Conservation (phyloP, 164 flowering plant genomes). For the Echeveria elegans region DNA sequence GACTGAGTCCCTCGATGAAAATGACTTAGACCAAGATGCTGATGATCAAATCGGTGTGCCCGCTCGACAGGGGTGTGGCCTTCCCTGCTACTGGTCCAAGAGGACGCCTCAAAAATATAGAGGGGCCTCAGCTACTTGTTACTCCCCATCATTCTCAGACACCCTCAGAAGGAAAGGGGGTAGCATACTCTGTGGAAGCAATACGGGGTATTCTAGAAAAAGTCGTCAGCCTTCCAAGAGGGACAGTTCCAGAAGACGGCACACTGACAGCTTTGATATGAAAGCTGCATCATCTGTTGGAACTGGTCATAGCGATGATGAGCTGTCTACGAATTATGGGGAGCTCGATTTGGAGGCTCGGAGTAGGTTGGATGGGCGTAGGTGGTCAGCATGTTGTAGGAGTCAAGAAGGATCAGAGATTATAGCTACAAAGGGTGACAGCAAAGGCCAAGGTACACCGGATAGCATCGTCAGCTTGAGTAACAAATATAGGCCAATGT, state of each 20-base stretch:
- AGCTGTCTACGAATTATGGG: slow-evolving; percentile 73
- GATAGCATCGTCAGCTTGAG: slow-evolving; percentile 64
- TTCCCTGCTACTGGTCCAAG: slow-evolving; percentile 87
- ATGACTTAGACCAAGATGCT: slow-evolving; percentile 53
- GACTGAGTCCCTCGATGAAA: slow-evolving; percentile 52
- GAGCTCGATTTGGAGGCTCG: slow-evolving; percentile 92
- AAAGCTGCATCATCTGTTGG: slow-evolving; percentile 54
- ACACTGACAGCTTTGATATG: slow-evolving; percentile 42
- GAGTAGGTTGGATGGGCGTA: slow-evolving; percentile 88
- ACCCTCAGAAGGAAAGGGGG: slow-evolving; percentile 77
- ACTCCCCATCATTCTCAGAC: slow-evolving; percentile 87
- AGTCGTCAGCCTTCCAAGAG: slow-evolving; percentile 28
- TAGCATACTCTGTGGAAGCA: slow-evolving; percentile 66
- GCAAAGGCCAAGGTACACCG: slow-evolving; percentile 36
- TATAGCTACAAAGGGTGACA: slow-evolving; percentile 38
- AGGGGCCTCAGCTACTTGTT: slow-evolving; percentile 48
- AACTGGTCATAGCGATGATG: slow-evolving; percentile 62
- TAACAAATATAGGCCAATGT: slow-evolving; percentile 78
- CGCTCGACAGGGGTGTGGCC: slow-evolving; percentile 79
- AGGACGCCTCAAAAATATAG: slow-evolving; percentile 48
- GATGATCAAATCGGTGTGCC: slow-evolving; percentile 65
- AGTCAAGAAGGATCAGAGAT: slow-evolving; percentile 65
- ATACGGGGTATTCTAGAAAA: slow-evolving; percentile 28
- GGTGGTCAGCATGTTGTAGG: slow-evolving; percentile 83
- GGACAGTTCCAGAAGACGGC: slow-evolving; percentile 27